phyloP scores from a whole-genome alignment of 805 yeast genomes.

The Metschnikowia arizonensis region DNA sequence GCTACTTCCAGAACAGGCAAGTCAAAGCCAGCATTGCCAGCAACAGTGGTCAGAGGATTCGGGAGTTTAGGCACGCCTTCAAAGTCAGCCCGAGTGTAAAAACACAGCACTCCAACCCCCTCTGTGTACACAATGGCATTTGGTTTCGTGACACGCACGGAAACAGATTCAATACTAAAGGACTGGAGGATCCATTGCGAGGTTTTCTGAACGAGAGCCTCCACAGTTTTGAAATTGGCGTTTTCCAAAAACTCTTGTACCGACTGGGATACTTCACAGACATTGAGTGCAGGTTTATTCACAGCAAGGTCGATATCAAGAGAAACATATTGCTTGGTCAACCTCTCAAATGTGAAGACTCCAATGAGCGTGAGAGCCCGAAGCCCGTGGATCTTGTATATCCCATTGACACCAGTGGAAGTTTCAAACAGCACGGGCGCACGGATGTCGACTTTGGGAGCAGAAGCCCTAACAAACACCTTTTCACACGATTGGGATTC shows the following conservation, averaged over 20 bases:
- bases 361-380: constrained; percentile 79
- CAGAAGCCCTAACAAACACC: constrained; percentile 38
- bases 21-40: constrained; percentile 21
- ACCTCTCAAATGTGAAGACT: constrained; percentile 85
- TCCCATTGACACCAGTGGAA: constrained; percentile 16
- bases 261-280: constrained; percentile 29
- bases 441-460: constrained; percentile 55
- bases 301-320: constrained; percentile 47
- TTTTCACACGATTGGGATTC: constrained; percentile 45
- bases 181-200: constrained; percentile 52
- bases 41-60: constrained; percentile 10
- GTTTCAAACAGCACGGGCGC: constrained; percentile 30
- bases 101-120: constrained; percentile 84
- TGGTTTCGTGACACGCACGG: constrained; percentile 74
- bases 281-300: constrained; percentile 16
- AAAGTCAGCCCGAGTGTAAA: constrained; percentile 44
- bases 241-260: constrained; percentile 58
- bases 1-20: constrained; percentile 24
- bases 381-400: constrained; percentile 45
- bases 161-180: constrained; percentile 30
- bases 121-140: constrained; percentile 83
- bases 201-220: constrained; percentile 76
- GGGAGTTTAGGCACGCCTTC: constrained; percentile 16
- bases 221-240: constrained; percentile 88
- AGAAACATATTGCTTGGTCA: constrained; percentile 68